phyloP scores from a whole-genome alignment of 495 filamentous ascomycete genomes.

The Trichoderma orchidacearum region DNA sequence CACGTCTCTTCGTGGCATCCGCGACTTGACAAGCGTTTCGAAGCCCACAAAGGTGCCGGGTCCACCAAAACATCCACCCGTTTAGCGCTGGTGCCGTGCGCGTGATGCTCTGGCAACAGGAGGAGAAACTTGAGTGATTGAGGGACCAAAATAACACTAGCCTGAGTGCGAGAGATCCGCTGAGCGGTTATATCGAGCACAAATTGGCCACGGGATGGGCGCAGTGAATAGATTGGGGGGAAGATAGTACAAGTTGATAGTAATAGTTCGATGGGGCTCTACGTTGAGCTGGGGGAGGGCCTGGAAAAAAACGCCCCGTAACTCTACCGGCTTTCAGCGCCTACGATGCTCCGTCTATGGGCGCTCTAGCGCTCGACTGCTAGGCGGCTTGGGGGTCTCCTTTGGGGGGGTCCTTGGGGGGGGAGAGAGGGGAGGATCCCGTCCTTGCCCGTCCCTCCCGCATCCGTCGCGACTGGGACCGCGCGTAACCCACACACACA shows the following conservation, averaged over 20 bases:
- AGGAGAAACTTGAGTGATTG: too few relatives aligned
- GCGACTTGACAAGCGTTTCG: too few relatives aligned
- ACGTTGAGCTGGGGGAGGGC: too few relatives aligned
- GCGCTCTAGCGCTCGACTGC: too few relatives aligned
- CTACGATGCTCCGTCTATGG: too few relatives aligned
- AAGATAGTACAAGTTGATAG: too few relatives aligned
- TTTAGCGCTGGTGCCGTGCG: not conserved
- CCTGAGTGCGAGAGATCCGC: not conserved
- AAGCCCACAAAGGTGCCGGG: not conserved
- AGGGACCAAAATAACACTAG: too few relatives aligned
- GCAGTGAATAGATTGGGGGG: not conserved
- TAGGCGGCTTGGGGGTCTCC: too few relatives aligned
- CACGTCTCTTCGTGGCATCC: too few relatives aligned
- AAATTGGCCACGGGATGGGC: not conserved
- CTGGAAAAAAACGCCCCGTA: too few relatives aligned
- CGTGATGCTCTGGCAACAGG: not conserved
- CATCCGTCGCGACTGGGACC: constrained; percentile 3
- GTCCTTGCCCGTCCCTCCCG: constrained; percentile 2
- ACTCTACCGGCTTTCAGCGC: too few relatives aligned
- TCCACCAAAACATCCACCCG: not conserved
- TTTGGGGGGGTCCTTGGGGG: not conserved
- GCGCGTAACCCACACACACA: constrained; percentile 1
- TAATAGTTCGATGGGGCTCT: too few relatives aligned
- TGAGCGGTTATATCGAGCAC: not conserved
- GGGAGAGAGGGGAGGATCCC: not conserved